A percentile compares a stretch with the other conserved stretches of the same genome.
These are phyloP conservation scores for Salix caprea DNA, from an alignment of 345 rosid genomes.

Conservation along the genomic window DNA sequence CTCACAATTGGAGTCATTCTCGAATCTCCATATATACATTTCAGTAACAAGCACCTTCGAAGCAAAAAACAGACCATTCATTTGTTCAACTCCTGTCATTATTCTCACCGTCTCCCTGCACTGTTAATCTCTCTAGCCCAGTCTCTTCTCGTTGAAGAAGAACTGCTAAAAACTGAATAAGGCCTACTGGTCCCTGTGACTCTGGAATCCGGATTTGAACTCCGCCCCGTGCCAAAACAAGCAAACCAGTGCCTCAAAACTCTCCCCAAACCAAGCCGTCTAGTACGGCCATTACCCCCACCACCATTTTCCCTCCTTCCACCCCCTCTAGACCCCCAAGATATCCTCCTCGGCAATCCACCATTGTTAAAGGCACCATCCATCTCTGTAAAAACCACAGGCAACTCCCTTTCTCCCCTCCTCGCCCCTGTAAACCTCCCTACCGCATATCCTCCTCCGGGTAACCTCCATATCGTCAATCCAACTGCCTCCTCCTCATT, in stretches of 20 bases:
- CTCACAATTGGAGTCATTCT: background rate
- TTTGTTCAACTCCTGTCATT: background rate
- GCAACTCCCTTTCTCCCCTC: conserved; percentile 71
- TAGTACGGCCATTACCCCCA: conserved; percentile 18
- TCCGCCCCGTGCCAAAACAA: conserved; percentile 16
- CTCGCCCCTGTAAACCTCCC: conserved; percentile 79
- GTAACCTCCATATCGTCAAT: conserved; percentile 87
- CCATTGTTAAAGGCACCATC: conserved; percentile 74
- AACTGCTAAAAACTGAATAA: conserved; percentile 2
- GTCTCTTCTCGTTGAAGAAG: conserved; percentile 27
- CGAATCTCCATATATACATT: conserved; percentile 3
- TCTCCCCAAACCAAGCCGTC: conserved; percentile 3
- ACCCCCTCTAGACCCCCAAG: conserved; percentile 60
- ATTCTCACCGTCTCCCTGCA: conserved; percentile 16
- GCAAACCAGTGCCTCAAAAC: conserved; percentile 20
- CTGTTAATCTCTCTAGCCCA: conserved; percentile 21
- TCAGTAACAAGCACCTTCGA: background rate
- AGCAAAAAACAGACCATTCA: background rate
- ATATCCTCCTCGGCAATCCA: conserved; percentile 67
- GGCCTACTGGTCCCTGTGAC: conserved; percentile 18
- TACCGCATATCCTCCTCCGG: conserved; percentile 92
- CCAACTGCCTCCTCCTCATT: conserved; percentile 56
- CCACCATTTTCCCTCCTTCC: conserved; percentile 53
- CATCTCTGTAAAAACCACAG: conserved; percentile 86
- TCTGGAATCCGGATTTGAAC: conserved; percentile 27